These are phyloP conservation scores for Podosphaera aphanis DNA, from an alignment of 2,329 filamentous ascomycete species.

Conservation along the genomic window DNA sequence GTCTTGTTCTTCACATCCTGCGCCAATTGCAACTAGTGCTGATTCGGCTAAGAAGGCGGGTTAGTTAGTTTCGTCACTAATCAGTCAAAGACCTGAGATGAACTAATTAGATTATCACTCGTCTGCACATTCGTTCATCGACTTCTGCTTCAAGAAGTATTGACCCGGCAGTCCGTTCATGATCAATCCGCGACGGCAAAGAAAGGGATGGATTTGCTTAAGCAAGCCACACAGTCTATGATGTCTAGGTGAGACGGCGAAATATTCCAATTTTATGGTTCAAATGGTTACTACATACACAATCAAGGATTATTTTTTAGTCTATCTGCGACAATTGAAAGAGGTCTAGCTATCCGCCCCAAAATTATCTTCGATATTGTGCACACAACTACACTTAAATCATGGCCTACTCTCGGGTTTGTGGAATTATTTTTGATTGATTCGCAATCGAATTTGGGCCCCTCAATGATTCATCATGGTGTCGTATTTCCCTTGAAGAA, in stretches of 20 bases:
- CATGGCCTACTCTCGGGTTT: background rate
- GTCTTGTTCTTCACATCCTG: background rate
- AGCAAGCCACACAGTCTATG: conserved; percentile 17
- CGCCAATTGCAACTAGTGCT: background rate
- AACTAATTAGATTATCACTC: background rate
- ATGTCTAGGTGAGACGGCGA: conserved; percentile 15
- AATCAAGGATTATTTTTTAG: background rate
- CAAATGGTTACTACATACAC: background rate
- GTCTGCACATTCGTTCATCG: background rate
- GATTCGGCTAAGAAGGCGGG: background rate
- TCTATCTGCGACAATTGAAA: background rate
- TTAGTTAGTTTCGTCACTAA: background rate
- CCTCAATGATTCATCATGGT: too few species aligned
- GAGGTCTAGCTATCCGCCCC: background rate
- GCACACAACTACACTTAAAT: background rate
- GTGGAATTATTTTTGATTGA: background rate
- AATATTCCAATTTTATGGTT: background rate
- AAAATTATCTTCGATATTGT: background rate
- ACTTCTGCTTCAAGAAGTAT: background rate
- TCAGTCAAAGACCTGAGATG: background rate
- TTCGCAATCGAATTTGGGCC: background rate
- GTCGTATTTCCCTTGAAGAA: too few species aligned
- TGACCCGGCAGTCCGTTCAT: background rate
- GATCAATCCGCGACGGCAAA: conserved; percentile 11
- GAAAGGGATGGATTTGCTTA: conserved; percentile 15